Evolutionary conservation across 495 filamentous ascomycete genomes (phyloP), one percentile per base, ranked within the genome.

Genomic region (Penicillium pancosmium): DNA sequence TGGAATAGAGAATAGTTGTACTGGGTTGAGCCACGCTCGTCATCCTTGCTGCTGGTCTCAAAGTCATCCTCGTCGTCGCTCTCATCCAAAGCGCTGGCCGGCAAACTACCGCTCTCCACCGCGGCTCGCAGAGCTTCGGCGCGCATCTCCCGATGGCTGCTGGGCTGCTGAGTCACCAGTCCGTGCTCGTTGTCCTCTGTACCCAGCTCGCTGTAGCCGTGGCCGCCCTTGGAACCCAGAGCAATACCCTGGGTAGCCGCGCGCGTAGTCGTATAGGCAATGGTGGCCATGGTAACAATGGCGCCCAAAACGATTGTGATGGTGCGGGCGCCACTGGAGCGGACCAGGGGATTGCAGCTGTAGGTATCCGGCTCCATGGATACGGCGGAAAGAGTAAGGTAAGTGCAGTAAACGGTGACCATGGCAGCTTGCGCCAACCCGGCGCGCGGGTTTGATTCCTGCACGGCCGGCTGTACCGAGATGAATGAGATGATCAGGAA

Each of bases 1-100:
- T 98, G 94, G 86, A 98, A 98, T 31, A 97, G 85, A 7, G 91
- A 82, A 75, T 98, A 98, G 73, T 88, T 95, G 78, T 98, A 98
- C 80, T 97, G 93, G 13, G 93, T 97, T 56, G 86, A 88, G 40
- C 82, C 79, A 57, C 89, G 84, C 78, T 98, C 94, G 67, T 98
- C 94, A 64, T 98, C 95, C 56, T 85, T 84, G 41, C 61, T 67
- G 50, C 58, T 59, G n/a, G 78, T 79, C 18, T 83, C 75, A 47
- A 77, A 80, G 19, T 80, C 82, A 54, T 86, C 84, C n/a, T 80
- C 79, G 49, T 93, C 88, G 53, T 91, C 88, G 65, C 89, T 86
- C 52, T 91, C 88, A 55, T 95, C 81, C 41, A 98, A 80, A 0
- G 93, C 95, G 65, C 92, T 92, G 23, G 95, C 93, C 1, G 95